Conservation (phyloP, 139 green algal genomes). For the Diplosphaera chodatii region DNA sequence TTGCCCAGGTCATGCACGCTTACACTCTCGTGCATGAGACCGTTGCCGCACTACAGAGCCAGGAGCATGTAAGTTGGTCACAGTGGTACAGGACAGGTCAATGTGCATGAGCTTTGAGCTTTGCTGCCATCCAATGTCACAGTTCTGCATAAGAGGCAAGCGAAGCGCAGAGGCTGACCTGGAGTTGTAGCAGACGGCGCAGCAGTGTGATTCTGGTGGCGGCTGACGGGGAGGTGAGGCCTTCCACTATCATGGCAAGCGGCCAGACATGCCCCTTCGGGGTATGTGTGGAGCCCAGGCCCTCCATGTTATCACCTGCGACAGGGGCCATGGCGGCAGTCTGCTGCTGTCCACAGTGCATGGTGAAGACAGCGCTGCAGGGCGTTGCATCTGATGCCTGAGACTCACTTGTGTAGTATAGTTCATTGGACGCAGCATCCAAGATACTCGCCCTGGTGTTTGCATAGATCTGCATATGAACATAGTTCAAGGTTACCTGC, state of each 20-base stretch:
- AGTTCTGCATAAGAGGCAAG: too few species aligned
- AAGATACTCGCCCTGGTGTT: constrained; percentile 30
- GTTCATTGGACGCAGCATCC: constrained; percentile 19
- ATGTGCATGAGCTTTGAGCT: too few species aligned
- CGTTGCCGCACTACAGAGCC: constrained; percentile 43
- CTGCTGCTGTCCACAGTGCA: too few species aligned
- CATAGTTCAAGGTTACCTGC: too few species aligned
- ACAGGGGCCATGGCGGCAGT: too few species aligned
- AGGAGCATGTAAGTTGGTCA: too few species aligned
- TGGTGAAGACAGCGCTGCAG: too few species aligned
- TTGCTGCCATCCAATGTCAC: too few species aligned
- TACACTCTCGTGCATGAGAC: constrained; percentile 48
- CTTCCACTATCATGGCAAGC: constrained; percentile 25
- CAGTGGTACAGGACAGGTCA: too few species aligned
- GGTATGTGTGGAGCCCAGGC: constrained; percentile 51
- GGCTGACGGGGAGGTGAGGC: background rate
- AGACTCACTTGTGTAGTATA: constrained; percentile 31
- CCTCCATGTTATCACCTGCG: constrained; percentile 20
- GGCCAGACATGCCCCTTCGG: constrained; percentile 36
- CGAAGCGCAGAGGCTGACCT: background rate
- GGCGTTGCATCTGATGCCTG: too few species aligned
- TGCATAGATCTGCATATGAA: constrained; percentile 16
- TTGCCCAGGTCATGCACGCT: background rate
- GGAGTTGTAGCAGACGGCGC: background rate
- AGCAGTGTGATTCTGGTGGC: background rate